Conservation (phyloP, 352 stramenopile genomes). For the Phytophthora pinifolia region DNA sequence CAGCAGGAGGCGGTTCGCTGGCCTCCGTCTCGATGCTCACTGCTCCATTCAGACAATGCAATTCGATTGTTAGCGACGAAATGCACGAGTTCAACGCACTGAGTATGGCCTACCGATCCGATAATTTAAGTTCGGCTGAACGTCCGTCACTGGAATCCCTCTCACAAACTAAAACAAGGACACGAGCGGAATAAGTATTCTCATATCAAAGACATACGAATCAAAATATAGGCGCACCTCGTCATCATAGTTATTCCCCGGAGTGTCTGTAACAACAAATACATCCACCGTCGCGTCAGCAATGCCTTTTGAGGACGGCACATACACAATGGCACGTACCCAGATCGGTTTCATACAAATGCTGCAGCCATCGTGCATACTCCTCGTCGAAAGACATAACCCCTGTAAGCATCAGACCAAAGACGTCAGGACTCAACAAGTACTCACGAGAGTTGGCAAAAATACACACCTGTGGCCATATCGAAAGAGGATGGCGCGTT, state of each 20-base stretch:
- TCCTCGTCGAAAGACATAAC: slow-evolving; percentile 83
- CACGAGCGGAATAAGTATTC: not conserved
- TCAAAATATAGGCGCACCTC: slow-evolving; percentile 28
- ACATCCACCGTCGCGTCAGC: not conserved
- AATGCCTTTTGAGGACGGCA: not conserved
- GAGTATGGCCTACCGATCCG: slow-evolving; percentile 31
- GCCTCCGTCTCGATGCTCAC: slow-evolving; percentile 57
- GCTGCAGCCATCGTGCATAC: slow-evolving; percentile 86
- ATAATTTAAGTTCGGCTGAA: slow-evolving; percentile 39
- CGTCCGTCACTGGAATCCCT: slow-evolving; percentile 30
- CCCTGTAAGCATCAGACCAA: slow-evolving; percentile 6
- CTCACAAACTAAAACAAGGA: slow-evolving; percentile 30
- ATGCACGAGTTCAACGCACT: not conserved
- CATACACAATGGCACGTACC: slow-evolving; percentile 52
- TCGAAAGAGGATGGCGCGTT: slow-evolving; percentile 69
- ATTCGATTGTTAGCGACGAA: slow-evolving; percentile 1
- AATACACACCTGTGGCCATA: slow-evolving; percentile 40
- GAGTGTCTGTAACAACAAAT: slow-evolving; percentile 33
- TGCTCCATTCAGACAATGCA: slow-evolving; percentile 13
- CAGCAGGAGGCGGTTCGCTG: slow-evolving; percentile 31
- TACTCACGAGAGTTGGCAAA: not conserved
- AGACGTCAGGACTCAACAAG: slow-evolving; percentile 1
- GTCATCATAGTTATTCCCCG: slow-evolving; percentile 52
- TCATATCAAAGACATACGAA: not conserved
- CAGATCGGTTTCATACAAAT: slow-evolving; percentile 84